Evolutionary conservation across 305 asterid species (phyloP).

Genomic region (Vinca major): DNA sequence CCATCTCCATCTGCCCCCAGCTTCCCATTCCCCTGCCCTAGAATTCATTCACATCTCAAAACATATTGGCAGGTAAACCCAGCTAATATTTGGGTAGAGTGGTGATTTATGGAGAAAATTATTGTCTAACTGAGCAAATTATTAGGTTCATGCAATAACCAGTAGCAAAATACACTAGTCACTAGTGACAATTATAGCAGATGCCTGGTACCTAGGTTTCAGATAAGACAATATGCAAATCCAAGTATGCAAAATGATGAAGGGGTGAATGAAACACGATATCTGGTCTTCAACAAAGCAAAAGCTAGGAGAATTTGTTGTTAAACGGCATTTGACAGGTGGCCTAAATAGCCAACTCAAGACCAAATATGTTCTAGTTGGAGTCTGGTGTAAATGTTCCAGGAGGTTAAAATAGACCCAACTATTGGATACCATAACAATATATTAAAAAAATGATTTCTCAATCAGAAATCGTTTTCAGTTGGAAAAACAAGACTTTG

Average conservation of each 20-base stretch:
- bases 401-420: neutral
- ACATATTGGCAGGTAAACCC: no score
- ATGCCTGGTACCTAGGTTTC: no score
- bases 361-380: neutral
- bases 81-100: no score
- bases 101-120: no score
- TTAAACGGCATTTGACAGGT: neutral
- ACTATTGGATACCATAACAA: neutral
- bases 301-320: neutral
- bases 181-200: no score
- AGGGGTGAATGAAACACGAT: neutral
- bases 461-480: neutral
- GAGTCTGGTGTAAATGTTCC: neutral
- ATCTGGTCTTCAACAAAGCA: neutral
- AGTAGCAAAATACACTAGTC: no score
- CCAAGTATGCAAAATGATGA: neutral
- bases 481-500: neutral
- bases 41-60: no score
- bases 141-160: no score
- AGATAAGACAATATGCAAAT: no score
- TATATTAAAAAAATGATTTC: neutral
- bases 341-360: neutral
- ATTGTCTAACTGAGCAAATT: no score
- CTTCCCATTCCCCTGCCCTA: no score
- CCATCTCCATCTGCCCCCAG: no score